Conservation (phyloP, 352 stramenopile species). For the Phytophthora capsici region DNA sequence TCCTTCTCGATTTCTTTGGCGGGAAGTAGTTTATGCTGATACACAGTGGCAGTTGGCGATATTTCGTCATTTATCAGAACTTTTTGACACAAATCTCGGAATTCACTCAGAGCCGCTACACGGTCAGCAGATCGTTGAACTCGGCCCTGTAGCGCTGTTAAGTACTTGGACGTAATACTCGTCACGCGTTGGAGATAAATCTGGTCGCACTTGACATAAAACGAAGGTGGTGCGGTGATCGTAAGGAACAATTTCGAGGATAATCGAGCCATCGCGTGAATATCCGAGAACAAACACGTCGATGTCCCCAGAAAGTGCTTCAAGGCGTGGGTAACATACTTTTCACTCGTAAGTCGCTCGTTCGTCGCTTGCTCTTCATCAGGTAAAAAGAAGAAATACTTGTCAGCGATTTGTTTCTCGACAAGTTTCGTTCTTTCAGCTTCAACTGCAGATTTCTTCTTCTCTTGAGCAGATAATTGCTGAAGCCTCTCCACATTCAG, state of each 20-base stretch:
- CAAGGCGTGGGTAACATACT: slow-evolving; percentile 53
- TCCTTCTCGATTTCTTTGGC: slow-evolving; percentile 58
- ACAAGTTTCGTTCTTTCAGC: slow-evolving; percentile 39
- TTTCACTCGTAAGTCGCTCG: slow-evolving; percentile 44
- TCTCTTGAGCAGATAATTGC: slow-evolving; percentile 15
- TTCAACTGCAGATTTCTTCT: slow-evolving; percentile 5
- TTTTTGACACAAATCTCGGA: slow-evolving; percentile 41
- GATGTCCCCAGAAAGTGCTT: slow-evolving; percentile 44
- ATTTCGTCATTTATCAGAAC: slow-evolving; percentile 6
- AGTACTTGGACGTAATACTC: slow-evolving; percentile 38
- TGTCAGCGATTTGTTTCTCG: slow-evolving; percentile 25
- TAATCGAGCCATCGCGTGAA: slow-evolving; percentile 35
- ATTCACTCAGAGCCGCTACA: slow-evolving; percentile 28
- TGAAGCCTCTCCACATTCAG: slow-evolving; percentile 7
- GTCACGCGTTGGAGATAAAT: slow-evolving; percentile 56
- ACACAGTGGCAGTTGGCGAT: not conserved
- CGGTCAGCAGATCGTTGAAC: slow-evolving; percentile 53
- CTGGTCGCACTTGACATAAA: slow-evolving; percentile 56
- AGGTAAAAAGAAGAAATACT: slow-evolving; percentile 43
- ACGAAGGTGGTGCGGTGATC: slow-evolving; percentile 42
- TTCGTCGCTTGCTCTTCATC: not conserved
- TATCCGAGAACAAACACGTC: slow-evolving; percentile 32
- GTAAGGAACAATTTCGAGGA: slow-evolving; percentile 49
- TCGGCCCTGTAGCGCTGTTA: slow-evolving; percentile 41
- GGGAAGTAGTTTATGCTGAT: slow-evolving; percentile 27